These are phyloP conservation scores for Ampelocalamus luodianensis DNA, from an alignment of 176 grass and related monocot genomes.

Conservation along the genomic window DNA sequence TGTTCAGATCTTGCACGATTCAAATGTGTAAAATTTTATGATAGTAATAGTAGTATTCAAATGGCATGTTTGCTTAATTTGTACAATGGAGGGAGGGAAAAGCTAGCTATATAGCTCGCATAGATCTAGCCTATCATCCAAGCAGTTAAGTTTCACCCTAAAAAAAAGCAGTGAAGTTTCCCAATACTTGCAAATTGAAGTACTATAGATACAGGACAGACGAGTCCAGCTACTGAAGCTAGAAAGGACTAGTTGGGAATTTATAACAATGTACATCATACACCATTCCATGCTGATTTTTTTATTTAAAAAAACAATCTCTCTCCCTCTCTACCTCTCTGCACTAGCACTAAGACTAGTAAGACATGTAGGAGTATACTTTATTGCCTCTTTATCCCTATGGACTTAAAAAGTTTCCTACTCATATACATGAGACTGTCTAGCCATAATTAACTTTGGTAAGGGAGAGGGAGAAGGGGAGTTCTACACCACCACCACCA, in stretches of 20 bases:
- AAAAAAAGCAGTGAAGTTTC: conserved; percentile 34
- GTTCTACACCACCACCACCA: conserved; percentile 43
- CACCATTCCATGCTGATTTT: background rate
- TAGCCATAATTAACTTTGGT: conserved; percentile 41
- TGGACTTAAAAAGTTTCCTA: conserved; percentile 48
- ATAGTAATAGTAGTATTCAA: conserved; percentile 15
- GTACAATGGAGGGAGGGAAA: conserved; percentile 18
- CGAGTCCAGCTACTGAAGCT: conserved; percentile 38
- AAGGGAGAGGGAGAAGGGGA: background rate
- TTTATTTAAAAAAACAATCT: background rate
- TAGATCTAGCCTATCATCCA: conserved; percentile 20
- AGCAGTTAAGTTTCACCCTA: conserved; percentile 32
- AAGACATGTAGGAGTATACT: conserved; percentile 17
- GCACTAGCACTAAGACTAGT: conserved; percentile 37
- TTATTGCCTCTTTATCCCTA: conserved; percentile 35
- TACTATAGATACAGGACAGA: background rate
- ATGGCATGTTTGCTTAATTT: conserved; percentile 29
- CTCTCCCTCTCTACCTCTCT: background rate
- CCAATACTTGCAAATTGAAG: conserved; percentile 20
- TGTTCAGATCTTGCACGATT: conserved; percentile 52
- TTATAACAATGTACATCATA: conserved; percentile 36
- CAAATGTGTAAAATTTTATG: conserved; percentile 40
- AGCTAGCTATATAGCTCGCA: background rate
- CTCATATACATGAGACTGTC: conserved; percentile 34
- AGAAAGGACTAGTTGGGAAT: conserved; percentile 29